Base-by-base conservation (phyloP, 108 stramenopile species). In the Skeletonema menzelii region DNA sequence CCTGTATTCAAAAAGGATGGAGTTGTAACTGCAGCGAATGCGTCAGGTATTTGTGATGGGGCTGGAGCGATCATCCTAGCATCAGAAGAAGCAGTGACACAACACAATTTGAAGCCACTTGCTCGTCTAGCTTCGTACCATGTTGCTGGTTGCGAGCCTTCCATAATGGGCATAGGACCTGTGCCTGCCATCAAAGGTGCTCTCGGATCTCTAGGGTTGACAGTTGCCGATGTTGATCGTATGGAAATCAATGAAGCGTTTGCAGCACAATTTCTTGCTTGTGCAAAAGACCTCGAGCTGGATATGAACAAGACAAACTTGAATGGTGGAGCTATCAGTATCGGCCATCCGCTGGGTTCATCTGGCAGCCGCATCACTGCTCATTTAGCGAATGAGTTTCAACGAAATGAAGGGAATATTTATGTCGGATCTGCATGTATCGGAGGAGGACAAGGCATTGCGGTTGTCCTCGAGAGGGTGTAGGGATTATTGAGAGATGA, bases 231-330 rank as follows among this genome's bases (percentile, higher is more conserved):
- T 80, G 95, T 98, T 35, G 98, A 99, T 77, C 83, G 97, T 17
- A 34, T 98, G 2, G 99, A 99, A 89, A 94, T 99, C 84, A 99
- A 99, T 73, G 99, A 99, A 86, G 99, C 99, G 20, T 99, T 99
- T 83, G 97, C 99, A 17, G 93, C 96, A 10, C 96, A 98, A 74
- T 94, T 89, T 72, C 82, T 99, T 55, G 95, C 97, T 15, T 97
- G 97, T 64, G 96, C 94, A 73, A 97, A 97, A 78, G 99, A 93
- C 69, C 82, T 99, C 37, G 96, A 95, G 7, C 71, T 98, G 69
- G 97, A 99, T 66, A 88, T 95, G 79, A 82, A 67, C 64, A 96
- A 93, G 77, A 87, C 90, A 13, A 98, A 98, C 67, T 59, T 88
- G 40, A 93, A 97, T 73, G 99, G 99, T 27, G 97, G 98, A 31